Evolutionary conservation across 139 green algal genomes (phyloP), one percentile per base, ranked within the genome.

Genomic region (Spirogloea muscicola): DNA sequence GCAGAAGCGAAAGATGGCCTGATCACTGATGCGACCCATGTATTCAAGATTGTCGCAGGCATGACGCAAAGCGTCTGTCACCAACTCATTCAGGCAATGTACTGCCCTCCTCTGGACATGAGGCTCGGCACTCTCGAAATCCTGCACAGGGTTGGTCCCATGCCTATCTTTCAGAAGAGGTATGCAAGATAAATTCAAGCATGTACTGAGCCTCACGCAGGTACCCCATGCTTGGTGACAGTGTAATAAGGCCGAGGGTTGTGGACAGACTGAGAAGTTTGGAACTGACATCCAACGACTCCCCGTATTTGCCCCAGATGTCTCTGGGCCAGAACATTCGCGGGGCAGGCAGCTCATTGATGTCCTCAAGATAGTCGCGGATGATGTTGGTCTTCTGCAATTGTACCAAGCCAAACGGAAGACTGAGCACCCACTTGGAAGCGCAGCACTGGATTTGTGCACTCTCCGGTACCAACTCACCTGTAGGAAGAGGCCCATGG

Each of bases 381-480:
- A 99, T 97, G 86, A 99, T 98, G 87, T 99, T 99, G 49, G 91
- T 97, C 80, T 99, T 98, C 84, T 99, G 94, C 78, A 97, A 86
- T n/a, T 55, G 46, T 55, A 31, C 21, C n/a, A 21, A 21, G n/a
- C 21, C 21, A 21, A 21, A 21, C 21, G n/a, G n/a, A 31, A 21
- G 46, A 31, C n/a, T 21, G 46, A 55, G 21, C n/a, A 21, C n/a
- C n/a, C 46, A 31, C 21, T 55, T n/a, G 46, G 21, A 55, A 55
- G 21, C 46, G 21, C 46, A 55, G 46, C 46, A 55, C 46, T 21
- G 21, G 46, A 21, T 21, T 16, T 16, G 16, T 16, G 13, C 44
- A 52, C 44, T 16, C 16, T n/a, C n/a, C n/a, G n/a, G n/a, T n/a
- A n/a, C n/a, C n/a, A n/a, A n/a, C n/a, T n/a, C n/a, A n/a, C n/a